A percentile compares a stretch with the other conserved stretches of the same genome.
These are phyloP conservation scores for Penicillium expansum DNA, from an alignment of 2,329 filamentous ascomycete genomes.

Conservation along the genomic window DNA sequence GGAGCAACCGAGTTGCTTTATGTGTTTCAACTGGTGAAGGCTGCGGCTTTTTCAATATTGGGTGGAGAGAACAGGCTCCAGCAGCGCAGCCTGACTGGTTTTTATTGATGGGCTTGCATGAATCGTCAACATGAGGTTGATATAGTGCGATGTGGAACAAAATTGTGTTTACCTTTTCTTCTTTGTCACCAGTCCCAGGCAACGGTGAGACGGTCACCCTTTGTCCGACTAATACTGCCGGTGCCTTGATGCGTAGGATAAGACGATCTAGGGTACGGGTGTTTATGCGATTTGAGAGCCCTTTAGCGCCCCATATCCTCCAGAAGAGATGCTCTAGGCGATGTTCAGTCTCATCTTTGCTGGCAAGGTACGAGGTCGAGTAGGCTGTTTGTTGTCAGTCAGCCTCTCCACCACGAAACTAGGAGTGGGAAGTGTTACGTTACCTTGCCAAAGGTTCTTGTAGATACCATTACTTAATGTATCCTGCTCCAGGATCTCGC, in stretches of 20 bases:
- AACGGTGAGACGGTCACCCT: background rate
- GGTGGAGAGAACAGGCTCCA: conserved; percentile 22
- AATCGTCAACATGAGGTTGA: background rate
- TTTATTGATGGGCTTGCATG: background rate
- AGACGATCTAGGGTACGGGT: conserved; percentile 42
- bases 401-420: background rate
- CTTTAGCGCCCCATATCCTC: conserved; percentile 49
- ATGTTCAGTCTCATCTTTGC: conserved; percentile 41
- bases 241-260: conserved; percentile 46
- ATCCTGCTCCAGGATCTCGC: conserved; percentile 38
- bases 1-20: conserved; percentile 34
- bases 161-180: background rate
- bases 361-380: conserved; percentile 44
- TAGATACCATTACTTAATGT: conserved; percentile 42
- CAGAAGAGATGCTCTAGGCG: conserved; percentile 55
- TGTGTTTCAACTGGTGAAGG: conserved; percentile 25
- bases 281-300: conserved; percentile 37
- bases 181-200: conserved; percentile 1
- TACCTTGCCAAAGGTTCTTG: conserved; percentile 51
- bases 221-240: conserved; percentile 10
- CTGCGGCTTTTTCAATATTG: conserved; percentile 43
- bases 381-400: conserved; percentile 39
- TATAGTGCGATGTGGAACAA: background rate
- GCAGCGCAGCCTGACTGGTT: background rate
- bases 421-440: background rate